phyloP scores from a whole-genome alignment of 768 basidiomycete species.

The Antrodiella citrinella region DNA sequence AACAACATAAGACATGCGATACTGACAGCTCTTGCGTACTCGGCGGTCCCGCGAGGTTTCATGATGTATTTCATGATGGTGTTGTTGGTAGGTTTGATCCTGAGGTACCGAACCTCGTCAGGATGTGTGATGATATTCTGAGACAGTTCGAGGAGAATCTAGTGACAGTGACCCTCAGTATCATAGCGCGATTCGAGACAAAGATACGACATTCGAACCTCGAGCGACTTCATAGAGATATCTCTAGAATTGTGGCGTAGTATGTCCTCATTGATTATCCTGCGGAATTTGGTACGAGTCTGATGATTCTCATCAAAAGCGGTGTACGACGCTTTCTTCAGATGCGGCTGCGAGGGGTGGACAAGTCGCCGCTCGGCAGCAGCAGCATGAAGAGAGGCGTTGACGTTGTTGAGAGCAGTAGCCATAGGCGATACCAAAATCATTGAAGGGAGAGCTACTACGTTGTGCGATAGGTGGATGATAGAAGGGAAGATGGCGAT shows the following conservation, averaged over 20 bases:
- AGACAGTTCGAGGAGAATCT: constrained; percentile 62
- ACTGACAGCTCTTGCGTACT: constrained; percentile 73
- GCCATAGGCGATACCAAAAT: not conserved
- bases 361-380: not conserved
- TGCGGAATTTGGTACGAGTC: not conserved
- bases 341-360: not conserved
- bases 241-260: not conserved
- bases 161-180: constrained; percentile 9
- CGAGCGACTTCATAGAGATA: not conserved
- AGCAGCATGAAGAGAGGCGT: not conserved
- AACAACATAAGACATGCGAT: too few relatives aligned
- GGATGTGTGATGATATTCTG: constrained; percentile 72
- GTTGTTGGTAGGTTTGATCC: constrained; percentile 70
- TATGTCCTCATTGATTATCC: not conserved
- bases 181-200: too few relatives aligned
- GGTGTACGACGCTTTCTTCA: not conserved
- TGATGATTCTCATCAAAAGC: not conserved
- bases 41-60: constrained; percentile 63
- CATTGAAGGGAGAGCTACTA: not conserved
- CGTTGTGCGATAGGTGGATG: too few relatives aligned
- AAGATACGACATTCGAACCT: not conserved
- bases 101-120: constrained; percentile 59
- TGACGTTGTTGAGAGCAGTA: not conserved
- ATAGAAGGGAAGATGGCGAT: too few relatives aligned
- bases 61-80: constrained; percentile 60